Evolutionary conservation across 805 yeast species (phyloP), one percentile per base, ranked within the genome.

Genomic region (Lachancea fermentati): DNA sequence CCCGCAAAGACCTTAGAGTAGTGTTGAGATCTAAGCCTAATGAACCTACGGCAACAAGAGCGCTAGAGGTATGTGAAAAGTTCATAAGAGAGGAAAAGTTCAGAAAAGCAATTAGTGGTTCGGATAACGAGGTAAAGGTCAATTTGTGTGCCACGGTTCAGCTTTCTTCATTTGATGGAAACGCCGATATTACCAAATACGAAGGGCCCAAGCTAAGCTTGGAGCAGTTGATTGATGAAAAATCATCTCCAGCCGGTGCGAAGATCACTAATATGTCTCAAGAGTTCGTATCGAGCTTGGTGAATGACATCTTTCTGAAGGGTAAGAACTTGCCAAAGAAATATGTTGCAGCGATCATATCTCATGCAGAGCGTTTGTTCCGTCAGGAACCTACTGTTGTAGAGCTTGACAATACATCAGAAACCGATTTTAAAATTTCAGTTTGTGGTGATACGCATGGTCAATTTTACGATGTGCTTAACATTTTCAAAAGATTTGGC

Each of bases 401-500:
- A 26, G 97, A 89, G 55, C 58, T 91, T 30, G 66, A 51, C 68
- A 44, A 66, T 49, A 45, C 42, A 18, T 29, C 49, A n/a, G 35
- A 46, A 2, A 41, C 51, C 2, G 50, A 51, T 11, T 37, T 43
- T 15, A 74, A 67, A 44, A 70, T 91, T 34, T 86, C 97, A 1
- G 85, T 93, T 7, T 93, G 95, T 51, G 98, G 98, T 50, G 98
- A 93, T 62, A 91, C 97, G 0, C 98, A 93, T 61, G 98, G 98
- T 30, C 98, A 93, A 64, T 88, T 84, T 59, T 91, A 76, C 55
- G 98, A 93, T 59, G 79, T 93, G 38, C 64, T 91, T 54, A 82
- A 88, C 57, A 72, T 93, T 39, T 91, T 93, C 62, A 62, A 72
- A 25, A 71, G 59, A 32, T 89, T 79, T 56, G 97, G 97, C 12